Conservation (phyloP, 208 protist genomes). For the Endotrypanum monterogeii region DNA sequence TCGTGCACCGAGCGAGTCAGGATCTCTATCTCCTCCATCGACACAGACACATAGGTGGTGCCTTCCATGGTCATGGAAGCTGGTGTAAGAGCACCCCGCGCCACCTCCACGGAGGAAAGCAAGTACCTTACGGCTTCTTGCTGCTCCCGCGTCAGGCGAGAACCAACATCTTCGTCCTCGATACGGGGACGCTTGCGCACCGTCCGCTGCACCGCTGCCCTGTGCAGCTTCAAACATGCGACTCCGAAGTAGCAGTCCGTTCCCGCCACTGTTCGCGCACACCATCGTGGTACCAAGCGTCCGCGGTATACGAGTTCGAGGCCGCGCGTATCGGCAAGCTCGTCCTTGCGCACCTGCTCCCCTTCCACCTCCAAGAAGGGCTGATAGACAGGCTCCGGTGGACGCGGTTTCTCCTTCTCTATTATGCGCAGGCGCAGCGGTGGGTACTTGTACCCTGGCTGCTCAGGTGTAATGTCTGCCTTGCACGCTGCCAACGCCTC, state of each 20-base stretch:
- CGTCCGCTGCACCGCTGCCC: constrained; percentile 56
- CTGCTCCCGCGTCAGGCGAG: constrained; percentile 43
- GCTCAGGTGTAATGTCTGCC: constrained; percentile 51
- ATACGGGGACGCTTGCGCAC: constrained; percentile 67
- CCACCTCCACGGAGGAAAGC: constrained; percentile 20
- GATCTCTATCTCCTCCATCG: constrained; percentile 20
- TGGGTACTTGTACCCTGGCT: constrained; percentile 32
- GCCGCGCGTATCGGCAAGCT: constrained; percentile 67
- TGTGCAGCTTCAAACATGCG: constrained; percentile 70
- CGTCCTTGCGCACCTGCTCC: constrained; percentile 60
- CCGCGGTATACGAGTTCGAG: constrained; percentile 82
- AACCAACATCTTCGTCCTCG: constrained; percentile 30
- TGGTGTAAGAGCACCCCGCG: constrained; percentile 26
- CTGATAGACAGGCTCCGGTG: constrained; percentile 77
- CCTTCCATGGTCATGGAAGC: constrained; percentile 13
- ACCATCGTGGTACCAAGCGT: constrained; percentile 67
- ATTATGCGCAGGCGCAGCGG: constrained; percentile 78
- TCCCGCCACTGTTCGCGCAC: constrained; percentile 51
- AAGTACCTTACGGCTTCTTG: constrained; percentile 30
- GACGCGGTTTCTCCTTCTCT: constrained; percentile 64
- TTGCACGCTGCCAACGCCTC: constrained; percentile 86
- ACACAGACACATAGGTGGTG: constrained; percentile 43
- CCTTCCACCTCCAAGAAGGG: constrained; percentile 72
- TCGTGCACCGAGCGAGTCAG: background rate
- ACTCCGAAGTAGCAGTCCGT: constrained; percentile 82